Percentiles rank a stretch among this genome's conserved stretches.
Evolutionary conservation across 441 rosid species (phyloP).

Genomic region (Corymbia citriodora): DNA sequence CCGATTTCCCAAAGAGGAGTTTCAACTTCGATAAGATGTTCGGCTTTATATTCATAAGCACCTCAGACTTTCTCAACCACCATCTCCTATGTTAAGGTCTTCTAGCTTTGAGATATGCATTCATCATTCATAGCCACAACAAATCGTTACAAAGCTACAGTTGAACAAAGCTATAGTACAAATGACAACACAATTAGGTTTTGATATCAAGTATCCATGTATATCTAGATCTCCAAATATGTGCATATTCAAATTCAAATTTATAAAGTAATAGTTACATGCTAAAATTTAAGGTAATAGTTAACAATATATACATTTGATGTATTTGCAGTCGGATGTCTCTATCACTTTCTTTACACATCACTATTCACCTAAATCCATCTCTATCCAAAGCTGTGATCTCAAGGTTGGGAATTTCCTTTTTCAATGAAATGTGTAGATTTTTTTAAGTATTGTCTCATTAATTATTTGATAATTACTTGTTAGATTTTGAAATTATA

Average conservation of each 20-base stretch:
- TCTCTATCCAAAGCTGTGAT: not conserved
- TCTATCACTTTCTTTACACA: not conserved
- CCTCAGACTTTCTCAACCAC: not conserved
- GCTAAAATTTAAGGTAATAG: not conserved
- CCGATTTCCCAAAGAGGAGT: not conserved
- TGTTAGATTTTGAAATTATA: not conserved
- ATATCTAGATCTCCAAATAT: not conserved
- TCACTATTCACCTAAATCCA: not conserved
- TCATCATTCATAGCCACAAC: not conserved
- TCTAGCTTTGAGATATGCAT: not conserved
- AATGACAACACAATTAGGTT: not conserved
- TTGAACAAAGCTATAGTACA: not conserved
- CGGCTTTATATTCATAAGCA: not conserved
- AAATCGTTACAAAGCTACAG: not conserved
- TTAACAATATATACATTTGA: accelerated
- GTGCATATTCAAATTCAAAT: not conserved
- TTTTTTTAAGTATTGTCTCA: not conserved
- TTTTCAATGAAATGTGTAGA: not conserved
- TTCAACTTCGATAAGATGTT: not conserved
- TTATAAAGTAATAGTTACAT: not conserved
- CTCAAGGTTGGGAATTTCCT: not conserved
- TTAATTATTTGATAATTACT: not conserved
- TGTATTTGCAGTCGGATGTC: accelerated
- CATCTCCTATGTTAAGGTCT: not conserved
- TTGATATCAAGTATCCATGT: not conserved